Percentiles rank a stretch among this genome's conserved stretches.
Conservation (phyloP, 108 stramenopile species). For the Nannochloropsis gaditana region DNA sequence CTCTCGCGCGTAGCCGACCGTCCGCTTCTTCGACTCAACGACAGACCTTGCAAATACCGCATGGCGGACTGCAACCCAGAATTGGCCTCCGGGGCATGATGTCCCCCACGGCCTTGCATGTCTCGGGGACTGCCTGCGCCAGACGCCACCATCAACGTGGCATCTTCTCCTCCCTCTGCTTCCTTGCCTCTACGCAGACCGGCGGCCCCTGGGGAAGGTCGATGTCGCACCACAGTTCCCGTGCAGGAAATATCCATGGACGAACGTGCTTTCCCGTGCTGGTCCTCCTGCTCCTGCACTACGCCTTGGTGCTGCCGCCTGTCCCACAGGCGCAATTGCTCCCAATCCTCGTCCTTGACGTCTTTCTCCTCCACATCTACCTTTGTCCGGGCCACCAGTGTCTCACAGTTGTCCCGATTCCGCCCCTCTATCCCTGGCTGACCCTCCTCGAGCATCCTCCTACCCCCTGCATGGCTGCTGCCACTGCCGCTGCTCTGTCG, state of each 20-base stretch:
- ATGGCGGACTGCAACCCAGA: neutral
- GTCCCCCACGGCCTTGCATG: neutral
- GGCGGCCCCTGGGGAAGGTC: neutral
- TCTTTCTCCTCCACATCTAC: neutral
- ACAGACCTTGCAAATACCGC: constrained; percentile 6
- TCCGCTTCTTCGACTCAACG: neutral
- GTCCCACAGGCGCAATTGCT: neutral
- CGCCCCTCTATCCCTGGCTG: neutral
- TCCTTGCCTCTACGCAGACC: neutral
- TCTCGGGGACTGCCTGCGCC: no score
- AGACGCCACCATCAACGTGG: no score
- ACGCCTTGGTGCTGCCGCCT: neutral
- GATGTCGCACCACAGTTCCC: neutral
- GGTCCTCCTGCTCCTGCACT: neutral
- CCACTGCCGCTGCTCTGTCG: neutral
- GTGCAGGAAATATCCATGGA: neutral
- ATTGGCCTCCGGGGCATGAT: neutral
- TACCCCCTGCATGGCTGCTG: neutral
- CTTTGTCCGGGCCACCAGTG: neutral
- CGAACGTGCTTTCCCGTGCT: neutral
- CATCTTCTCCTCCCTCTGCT: neutral
- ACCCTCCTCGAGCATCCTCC: neutral
- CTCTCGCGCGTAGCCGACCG: no score
- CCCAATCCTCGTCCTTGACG: neutral
- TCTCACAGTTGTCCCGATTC: neutral